Percentiles rank a stretch among this genome's conserved stretches.
These are phyloP conservation scores for Xanthoparmelia taractica DNA, from an alignment of 495 filamentous ascomycete species.

Conservation along the genomic window DNA sequence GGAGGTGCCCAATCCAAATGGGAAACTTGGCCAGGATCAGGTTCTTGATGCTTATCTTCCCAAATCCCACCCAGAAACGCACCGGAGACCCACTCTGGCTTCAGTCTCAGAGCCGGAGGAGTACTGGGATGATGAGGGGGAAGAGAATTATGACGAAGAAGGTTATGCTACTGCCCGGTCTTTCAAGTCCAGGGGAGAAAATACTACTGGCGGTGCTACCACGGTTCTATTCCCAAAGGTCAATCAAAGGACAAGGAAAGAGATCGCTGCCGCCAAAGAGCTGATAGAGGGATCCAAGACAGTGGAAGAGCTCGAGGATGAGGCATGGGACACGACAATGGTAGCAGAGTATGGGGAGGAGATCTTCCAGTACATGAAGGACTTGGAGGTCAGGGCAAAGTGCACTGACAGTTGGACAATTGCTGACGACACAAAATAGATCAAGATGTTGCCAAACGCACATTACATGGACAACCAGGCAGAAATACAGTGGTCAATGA, in stretches of 20 bases:
- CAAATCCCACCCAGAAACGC: constrained; percentile 11
- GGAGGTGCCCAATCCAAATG: not conserved
- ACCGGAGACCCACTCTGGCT: constrained; percentile 17
- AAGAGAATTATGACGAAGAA: constrained; percentile 74
- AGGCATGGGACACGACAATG: constrained; percentile 93
- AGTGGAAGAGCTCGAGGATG: constrained; percentile 68
- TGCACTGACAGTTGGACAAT: not conserved
- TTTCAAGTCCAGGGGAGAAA: constrained; percentile 64
- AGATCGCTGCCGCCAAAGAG: constrained; percentile 61
- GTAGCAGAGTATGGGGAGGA: constrained; percentile 93
- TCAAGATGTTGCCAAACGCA: constrained; percentile 70
- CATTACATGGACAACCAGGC: constrained; percentile 95
- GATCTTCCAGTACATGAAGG: constrained; percentile 85
- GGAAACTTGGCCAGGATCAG: not conserved
- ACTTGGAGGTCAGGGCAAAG: constrained; percentile 66
- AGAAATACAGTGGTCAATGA: constrained; percentile 99
- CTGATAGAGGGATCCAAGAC: constrained; percentile 56
- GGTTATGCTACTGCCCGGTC: constrained; percentile 73
- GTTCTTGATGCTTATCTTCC: constrained; percentile 14
- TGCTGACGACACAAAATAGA: constrained; percentile 41
- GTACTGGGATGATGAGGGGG: constrained; percentile 68
- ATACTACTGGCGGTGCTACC: constrained; percentile 67
- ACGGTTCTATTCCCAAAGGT: constrained; percentile 66
- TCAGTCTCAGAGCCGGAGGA: constrained; percentile 55
- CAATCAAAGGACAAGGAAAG: constrained; percentile 51